These are phyloP conservation scores for Xylaria curta DNA, from an alignment of 495 filamentous ascomycete genomes.

Conservation along the genomic window DNA sequence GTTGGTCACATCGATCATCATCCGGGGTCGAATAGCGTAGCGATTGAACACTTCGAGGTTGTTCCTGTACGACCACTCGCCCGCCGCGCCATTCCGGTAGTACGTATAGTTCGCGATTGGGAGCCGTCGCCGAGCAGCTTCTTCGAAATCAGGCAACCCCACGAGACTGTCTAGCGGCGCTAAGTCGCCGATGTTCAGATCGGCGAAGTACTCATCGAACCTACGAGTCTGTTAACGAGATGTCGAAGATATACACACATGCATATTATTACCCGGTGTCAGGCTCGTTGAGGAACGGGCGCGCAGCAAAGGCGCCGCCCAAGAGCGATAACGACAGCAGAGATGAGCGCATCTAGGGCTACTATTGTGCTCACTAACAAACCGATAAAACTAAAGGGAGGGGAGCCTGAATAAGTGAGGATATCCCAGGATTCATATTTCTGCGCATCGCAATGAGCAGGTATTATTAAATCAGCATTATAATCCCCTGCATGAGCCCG, in stretches of 20 bases:
- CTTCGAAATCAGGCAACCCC: slow-evolving; percentile 46
- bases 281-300: background rate
- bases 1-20: slow-evolving; percentile 44
- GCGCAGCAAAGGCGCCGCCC: background rate
- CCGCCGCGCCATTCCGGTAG: slow-evolving; percentile 44
- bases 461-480: background rate
- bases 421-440: background rate
- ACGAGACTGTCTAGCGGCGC: slow-evolving; percentile 25
- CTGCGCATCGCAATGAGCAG: background rate
- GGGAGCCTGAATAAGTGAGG: background rate
- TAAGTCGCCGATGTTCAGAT: slow-evolving; percentile 34
- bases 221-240: background rate
- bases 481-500: background rate
- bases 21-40: slow-evolving; percentile 37
- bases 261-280: background rate
- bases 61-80: slow-evolving; percentile 50
- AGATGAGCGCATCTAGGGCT: background rate
- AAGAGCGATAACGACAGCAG: slow-evolving; percentile 5
- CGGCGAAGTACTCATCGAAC: slow-evolving; percentile 12
- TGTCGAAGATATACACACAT: background rate
- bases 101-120: slow-evolving; percentile 44
- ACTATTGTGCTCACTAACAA: background rate
- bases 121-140: slow-evolving; percentile 42
- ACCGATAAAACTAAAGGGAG: background rate
- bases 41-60: slow-evolving; percentile 46